Conservation (phyloP, 306 rosid genomes). For the Astragalus glycyphyllos region DNA sequence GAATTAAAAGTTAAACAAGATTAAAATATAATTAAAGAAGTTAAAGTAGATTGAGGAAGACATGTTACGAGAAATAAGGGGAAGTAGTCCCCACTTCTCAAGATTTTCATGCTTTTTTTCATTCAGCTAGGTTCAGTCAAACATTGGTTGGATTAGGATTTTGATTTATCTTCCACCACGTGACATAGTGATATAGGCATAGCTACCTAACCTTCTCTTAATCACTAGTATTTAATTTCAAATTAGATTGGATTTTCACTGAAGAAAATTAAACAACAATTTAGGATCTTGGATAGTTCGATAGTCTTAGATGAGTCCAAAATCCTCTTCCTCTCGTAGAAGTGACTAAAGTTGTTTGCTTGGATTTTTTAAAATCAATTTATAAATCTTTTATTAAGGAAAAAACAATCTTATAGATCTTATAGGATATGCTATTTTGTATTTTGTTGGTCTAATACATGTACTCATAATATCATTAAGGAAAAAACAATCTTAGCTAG, state of each 20-base stretch:
- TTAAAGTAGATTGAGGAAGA: background rate
- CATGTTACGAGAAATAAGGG: constrained; percentile 39
- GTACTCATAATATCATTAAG: too few species aligned
- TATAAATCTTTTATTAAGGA: too few species aligned
- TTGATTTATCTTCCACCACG: constrained; percentile 30
- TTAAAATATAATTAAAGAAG: background rate
- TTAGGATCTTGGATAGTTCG: too few species aligned
- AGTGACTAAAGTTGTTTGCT: too few species aligned
- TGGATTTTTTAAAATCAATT: too few species aligned
- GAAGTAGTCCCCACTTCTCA: constrained; percentile 38
- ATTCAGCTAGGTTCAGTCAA: constrained; percentile 36
- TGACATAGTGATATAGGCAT: background rate
- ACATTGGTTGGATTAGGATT: constrained; percentile 20
- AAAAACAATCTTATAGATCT: too few species aligned
- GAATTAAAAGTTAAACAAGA: background rate
- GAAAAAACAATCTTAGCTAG: too few species aligned
- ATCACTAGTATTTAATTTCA: constrained; percentile 15
- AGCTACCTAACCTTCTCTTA: background rate
- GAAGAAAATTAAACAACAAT: too few species aligned
- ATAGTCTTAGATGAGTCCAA: too few species aligned
- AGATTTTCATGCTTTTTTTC: constrained; percentile 31
- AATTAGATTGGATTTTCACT: constrained; percentile 2
- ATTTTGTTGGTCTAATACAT: too few species aligned
- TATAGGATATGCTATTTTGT: too few species aligned
- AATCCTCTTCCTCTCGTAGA: too few species aligned